Evolutionary conservation across 2,329 filamentous ascomycete genomes (phyloP).

Genomic region (Dothistroma septosporum): DNA sequence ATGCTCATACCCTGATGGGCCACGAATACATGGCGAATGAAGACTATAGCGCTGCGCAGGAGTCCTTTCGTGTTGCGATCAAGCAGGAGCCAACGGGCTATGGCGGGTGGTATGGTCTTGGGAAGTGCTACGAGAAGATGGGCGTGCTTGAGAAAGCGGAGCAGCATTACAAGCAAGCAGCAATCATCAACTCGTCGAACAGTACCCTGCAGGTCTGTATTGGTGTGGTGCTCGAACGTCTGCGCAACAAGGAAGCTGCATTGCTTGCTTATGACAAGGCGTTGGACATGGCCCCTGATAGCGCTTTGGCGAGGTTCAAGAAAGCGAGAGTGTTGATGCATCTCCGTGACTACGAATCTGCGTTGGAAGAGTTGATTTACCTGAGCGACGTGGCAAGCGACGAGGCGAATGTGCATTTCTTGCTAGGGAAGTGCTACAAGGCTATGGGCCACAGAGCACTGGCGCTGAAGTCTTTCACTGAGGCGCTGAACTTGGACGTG

Average conservation of each 20-base stretch:
- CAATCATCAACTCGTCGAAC: constrained; percentile 88
- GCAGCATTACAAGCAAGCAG: constrained; percentile 83
- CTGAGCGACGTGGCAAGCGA: constrained; percentile 89
- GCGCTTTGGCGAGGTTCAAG: constrained; percentile 82
- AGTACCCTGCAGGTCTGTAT: constrained; percentile 90
- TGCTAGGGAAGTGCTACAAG: constrained; percentile 74
- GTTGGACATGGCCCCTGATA: constrained; percentile 73
- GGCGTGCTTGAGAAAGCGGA: constrained; percentile 69
- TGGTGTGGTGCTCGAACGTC: constrained; percentile 78
- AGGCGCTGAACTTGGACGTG: constrained; percentile 89
- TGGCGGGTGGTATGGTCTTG: constrained; percentile 95
- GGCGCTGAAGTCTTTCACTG: constrained; percentile 92
- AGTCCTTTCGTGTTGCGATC: constrained; percentile 81
- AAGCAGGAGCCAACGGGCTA: constrained; percentile 85
- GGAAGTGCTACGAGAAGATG: constrained; percentile 58
- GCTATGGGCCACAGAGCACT: constrained; percentile 57
- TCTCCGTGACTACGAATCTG: constrained; percentile 63
- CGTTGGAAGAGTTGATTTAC: constrained; percentile 77
- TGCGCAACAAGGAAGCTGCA: constrained; percentile 75
- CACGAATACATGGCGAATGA: constrained; percentile 96
- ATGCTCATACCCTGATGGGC: constrained; percentile 91
- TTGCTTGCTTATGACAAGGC: constrained; percentile 78
- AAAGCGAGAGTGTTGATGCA: constrained; percentile 84
- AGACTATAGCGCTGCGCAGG: constrained; percentile 91
- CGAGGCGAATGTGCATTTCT: constrained; percentile 92